phyloP scores from a whole-genome alignment of 176 grass and related monocot genomes.

The Phoenix dactylifera region DNA sequence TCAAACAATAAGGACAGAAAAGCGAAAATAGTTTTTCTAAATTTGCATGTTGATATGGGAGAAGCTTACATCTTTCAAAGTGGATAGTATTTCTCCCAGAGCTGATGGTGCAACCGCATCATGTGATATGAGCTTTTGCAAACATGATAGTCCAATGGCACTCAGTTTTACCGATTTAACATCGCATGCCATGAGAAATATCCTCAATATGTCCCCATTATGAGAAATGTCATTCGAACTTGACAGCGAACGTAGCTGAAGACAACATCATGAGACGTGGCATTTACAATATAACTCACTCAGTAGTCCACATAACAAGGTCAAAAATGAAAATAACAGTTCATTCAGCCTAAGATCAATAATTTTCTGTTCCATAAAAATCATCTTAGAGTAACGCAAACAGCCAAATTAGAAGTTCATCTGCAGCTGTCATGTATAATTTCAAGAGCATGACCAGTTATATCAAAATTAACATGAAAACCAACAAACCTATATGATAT shows the following conservation, averaged over 20 bases:
- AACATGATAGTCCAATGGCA: constrained; percentile 91
- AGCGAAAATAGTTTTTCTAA: too few relatives aligned
- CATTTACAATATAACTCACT: too few relatives aligned
- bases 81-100: constrained; percentile 70
- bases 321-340: neutral
- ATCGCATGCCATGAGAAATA: constrained; percentile 93
- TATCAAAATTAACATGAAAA: too few relatives aligned
- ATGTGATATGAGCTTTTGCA: constrained; percentile 98
- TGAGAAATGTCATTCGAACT: constrained; percentile 83
- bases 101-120: constrained; percentile 73
- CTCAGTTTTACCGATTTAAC: constrained; percentile 87
- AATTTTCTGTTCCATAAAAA: too few relatives aligned
- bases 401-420: too few relatives aligned
- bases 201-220: constrained; percentile 74
- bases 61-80: constrained; percentile 85
- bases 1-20: too few relatives aligned
- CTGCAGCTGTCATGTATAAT: too few relatives aligned
- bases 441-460: too few relatives aligned
- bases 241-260: constrained; percentile 82
- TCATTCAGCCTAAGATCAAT: neutral
- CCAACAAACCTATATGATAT: too few relatives aligned
- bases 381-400: too few relatives aligned
- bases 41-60: constrained; percentile 15
- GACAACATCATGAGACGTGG: too few relatives aligned
- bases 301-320: neutral